Evolutionary conservation across 805 yeast genomes (phyloP), one percentile per base, ranked within the genome.

Genomic region (Limtongia smithiae): DNA sequence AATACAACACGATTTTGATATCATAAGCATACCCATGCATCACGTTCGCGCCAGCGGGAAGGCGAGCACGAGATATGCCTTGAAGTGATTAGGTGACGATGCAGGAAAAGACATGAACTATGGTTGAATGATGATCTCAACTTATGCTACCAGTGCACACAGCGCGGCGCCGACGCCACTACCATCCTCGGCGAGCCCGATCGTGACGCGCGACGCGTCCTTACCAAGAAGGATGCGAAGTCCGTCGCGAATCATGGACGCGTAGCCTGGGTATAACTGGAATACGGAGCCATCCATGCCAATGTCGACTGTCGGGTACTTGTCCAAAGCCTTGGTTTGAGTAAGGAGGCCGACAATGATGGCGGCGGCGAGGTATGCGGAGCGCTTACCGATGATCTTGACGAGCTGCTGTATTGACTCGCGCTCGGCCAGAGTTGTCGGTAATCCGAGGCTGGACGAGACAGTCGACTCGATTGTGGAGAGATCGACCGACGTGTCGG

Each of bases 121-220:
- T n/a, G n/a, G n/a, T n/a, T n/a, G n/a, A n/a, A n/a, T n/a, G n/a
- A n/a, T n/a, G n/a, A n/a, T n/a, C 6, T 25, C 28, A 25, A 7
- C 9, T 37, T 35, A 46, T 9, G 72, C 71, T 15, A 67, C 71
- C 36, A 72, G 64, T 7, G 96, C 97, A 71, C 96, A 87, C 54
- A 91, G 73, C 1, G 97, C 97, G 39, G 97, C 97, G 58, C 98
- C 98, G 37, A 90, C 96, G 52, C 96, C 96, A 49, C 95, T 83
- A 40, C 97, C 97, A 64, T 93, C 97, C 67, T 87, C 86, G 27
- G 97, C 93, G 58, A 90, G 82, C 55, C 81, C 81, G 54, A 91
- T 71, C 60, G 81, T 83, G 39, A 88, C 72, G 62, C 85, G 81
- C 68, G 87, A 80, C 60, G 81, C 87, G 40, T 85, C 74, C 21